Evolutionary conservation across 2,329 filamentous ascomycete genomes (phyloP).

Genomic region (Nemania bipapillata): DNA sequence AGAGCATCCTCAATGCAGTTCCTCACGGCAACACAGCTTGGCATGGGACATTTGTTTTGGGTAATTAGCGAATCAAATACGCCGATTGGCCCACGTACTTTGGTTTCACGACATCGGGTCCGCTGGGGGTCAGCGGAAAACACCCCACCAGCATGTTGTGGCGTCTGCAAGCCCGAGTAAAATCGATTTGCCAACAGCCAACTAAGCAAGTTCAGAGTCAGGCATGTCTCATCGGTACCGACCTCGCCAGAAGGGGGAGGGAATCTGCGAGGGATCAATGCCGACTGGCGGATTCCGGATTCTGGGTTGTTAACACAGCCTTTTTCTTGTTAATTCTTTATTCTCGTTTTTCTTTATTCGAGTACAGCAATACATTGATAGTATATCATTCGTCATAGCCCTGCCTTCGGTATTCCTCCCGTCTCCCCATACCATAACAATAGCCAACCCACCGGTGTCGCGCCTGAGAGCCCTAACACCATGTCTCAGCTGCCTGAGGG

Average conservation of each 20-base stretch:
- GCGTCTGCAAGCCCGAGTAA: background rate
- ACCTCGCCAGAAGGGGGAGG: slow-evolving; percentile 2
- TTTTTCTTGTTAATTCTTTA: background rate
- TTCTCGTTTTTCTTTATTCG: background rate
- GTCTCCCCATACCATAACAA: background rate
- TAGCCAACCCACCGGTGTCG: background rate
- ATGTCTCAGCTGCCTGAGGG: slow-evolving; percentile 44
- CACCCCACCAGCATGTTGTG: background rate
- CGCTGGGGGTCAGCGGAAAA: background rate
- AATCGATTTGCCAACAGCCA: slow-evolving; percentile 6
- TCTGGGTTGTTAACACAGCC: background rate
- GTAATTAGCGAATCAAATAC: slow-evolving; percentile 7
- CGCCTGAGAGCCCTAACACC: slow-evolving; percentile 5
- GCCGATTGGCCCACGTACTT: slow-evolving; percentile 26
- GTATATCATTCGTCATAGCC: background rate
- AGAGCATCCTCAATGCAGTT: background rate
- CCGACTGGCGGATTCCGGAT: background rate
- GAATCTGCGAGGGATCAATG: slow-evolving; percentile 13
- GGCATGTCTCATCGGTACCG: slow-evolving; percentile 11
- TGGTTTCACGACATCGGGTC: slow-evolving; percentile 6
- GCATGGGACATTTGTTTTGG: background rate
- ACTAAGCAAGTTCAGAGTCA: background rate
- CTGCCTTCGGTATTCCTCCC: background rate
- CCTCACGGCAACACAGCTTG: background rate
- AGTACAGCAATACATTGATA: background rate